Base-by-base conservation (phyloP, 306 rosid genomes). In the Pachyrhizus erosus region DNA sequence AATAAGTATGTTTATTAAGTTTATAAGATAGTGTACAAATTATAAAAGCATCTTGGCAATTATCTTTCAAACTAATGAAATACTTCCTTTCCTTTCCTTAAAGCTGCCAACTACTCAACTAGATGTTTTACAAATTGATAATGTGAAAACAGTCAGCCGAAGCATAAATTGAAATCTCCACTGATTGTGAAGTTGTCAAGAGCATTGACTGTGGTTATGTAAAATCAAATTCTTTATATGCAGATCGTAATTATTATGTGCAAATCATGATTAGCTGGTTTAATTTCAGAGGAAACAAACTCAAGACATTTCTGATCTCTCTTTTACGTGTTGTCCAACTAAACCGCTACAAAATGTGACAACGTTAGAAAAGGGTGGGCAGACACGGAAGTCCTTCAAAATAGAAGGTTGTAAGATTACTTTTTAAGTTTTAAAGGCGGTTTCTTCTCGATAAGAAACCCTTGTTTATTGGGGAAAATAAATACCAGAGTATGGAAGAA, bases 281-380 rank as follows among this genome's bases (percentile, higher is more conserved):
- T 82, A 75, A 55, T 76, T 80, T 80, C 54, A 37, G 52, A 33
- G 88, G 90, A 64, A 75, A 83, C 88, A 76, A 49, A 20, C 83
- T 20, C 9, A 65, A 73, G 66, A 76, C 81, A 54, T 5, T 20
- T 82, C 73, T 68, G 2, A 39, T 83, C 70, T 52, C 81, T 88
- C 72, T 70, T 76, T 64, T 27, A 70, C 66, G 51, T 46, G 31
- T 48, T 65, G 65, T 70, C 77, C 39, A 33, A 62, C 65, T 61
- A 70, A 81, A 42, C 29, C 29, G 31, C 15, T 45, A 13, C 68
- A 40, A 9, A 24, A n/a, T 1, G 39, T 34, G 82, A 20, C 72
- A 24, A 42, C 34, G 34, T 45, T 67, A 13, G 49, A 51, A 39
- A 27, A 72, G 17, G 7, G 0, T 7, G 31, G 54, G 7, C 7